phyloP scores from a whole-genome alignment of 805 yeast species.

The Clavispora vitiphila region DNA sequence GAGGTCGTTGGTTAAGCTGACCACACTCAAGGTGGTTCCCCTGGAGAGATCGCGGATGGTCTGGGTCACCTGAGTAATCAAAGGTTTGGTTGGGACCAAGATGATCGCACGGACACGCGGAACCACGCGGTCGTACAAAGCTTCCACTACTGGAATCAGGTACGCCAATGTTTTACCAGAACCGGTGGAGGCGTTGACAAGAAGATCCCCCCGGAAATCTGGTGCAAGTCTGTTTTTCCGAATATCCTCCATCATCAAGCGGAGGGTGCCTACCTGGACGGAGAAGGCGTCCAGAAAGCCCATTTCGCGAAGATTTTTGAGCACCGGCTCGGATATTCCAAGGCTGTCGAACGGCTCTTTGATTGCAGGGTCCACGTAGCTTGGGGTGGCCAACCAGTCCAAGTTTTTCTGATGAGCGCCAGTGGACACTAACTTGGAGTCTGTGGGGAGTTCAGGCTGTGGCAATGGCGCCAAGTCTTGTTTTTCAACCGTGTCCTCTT shows the following conservation, averaged over 20 bases:
- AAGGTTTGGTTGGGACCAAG: conserved; percentile 85
- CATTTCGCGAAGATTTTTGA: conserved; percentile 41
- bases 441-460: conserved; percentile 68
- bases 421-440: conserved; percentile 31
- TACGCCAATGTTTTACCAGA: conserved; percentile 94
- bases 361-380: conserved; percentile 45
- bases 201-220: conserved; percentile 62
- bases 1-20: conserved; percentile 51
- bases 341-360: conserved; percentile 48
- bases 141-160: conserved; percentile 74
- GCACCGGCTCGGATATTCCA: conserved; percentile 38
- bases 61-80: conserved; percentile 73
- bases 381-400: conserved; percentile 68
- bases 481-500: conserved; percentile 16
- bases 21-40: conserved; percentile 64
- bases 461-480: conserved; percentile 68
- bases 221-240: conserved; percentile 39
- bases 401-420: conserved; percentile 30
- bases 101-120: conserved; percentile 73
- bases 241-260: conserved; percentile 44
- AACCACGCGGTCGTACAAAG: conserved; percentile 56
- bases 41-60: conserved; percentile 55
- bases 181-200: conserved; percentile 94
- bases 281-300: conserved; percentile 63
- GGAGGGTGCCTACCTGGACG: conserved; percentile 66